Conservation (phyloP, 2,329 filamentous ascomycete species). For the Diaporthe longicolla region DNA sequence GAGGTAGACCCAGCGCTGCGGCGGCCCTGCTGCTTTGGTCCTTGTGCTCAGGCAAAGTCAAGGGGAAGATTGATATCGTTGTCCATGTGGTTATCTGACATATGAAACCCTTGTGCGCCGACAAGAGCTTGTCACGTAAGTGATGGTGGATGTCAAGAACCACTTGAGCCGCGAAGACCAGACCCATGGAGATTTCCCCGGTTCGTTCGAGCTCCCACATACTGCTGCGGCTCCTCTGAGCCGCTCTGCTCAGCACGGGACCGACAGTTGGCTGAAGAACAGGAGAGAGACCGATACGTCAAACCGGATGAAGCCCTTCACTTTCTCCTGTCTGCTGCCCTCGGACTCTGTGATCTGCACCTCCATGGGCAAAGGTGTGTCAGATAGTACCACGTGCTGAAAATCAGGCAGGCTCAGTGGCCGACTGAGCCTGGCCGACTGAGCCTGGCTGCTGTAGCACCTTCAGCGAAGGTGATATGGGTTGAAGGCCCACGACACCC, state of each 20-base stretch:
- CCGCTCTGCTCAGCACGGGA: too few relatives aligned
- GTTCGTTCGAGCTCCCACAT: too few relatives aligned
- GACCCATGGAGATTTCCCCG: too few relatives aligned
- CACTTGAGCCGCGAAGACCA: too few relatives aligned
- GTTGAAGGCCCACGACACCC: not conserved
- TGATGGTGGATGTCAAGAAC: too few relatives aligned
- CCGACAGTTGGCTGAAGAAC: not conserved
- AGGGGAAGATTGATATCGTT: too few relatives aligned
- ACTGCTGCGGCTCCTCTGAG: slow-evolving; percentile 42
- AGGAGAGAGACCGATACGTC: not conserved
- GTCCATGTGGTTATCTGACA: too few relatives aligned
- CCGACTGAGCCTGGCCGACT: not conserved
- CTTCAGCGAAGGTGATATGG: not conserved
- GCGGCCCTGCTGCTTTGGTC: slow-evolving; percentile 49
- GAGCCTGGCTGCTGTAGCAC: not conserved
- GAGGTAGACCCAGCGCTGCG: slow-evolving; percentile 48
- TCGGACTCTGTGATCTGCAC: too few relatives aligned
- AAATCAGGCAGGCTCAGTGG: not conserved
- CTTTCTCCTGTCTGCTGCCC: too few relatives aligned
- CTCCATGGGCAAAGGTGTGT: not conserved
- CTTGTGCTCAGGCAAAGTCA: slow-evolving; percentile 40
- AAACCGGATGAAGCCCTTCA: not conserved
- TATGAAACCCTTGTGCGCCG: too few relatives aligned
- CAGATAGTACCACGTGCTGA: rapidly evolving
- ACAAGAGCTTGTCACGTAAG: too few relatives aligned